Evolutionary conservation across 768 basidiomycete genomes (phyloP).

Genomic region (Trametes cinnabarina): DNA sequence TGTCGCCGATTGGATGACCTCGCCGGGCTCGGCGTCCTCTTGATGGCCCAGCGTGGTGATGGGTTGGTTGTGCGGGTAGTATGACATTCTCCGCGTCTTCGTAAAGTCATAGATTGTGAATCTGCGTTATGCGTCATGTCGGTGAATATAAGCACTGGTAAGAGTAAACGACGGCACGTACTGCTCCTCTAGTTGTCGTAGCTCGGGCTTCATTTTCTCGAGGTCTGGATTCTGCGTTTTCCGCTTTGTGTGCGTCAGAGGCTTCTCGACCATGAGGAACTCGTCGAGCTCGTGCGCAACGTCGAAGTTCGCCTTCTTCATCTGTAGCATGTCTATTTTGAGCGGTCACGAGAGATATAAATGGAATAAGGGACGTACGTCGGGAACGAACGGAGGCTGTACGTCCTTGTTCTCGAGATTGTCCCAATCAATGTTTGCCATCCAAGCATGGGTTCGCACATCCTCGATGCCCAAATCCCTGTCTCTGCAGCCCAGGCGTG

Average conservation of each 20-base stretch:
- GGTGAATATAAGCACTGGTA: background rate
- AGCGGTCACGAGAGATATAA: background rate
- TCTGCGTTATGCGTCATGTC: slow-evolving; percentile 39
- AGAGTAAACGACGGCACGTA: slow-evolving; percentile 37
- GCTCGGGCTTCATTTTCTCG: slow-evolving; percentile 87
- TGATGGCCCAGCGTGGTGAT: slow-evolving; percentile 30
- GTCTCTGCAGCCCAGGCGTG: slow-evolving; percentile 77
- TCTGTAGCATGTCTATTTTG: slow-evolving; percentile 42
- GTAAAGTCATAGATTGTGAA: slow-evolving; percentile 89
- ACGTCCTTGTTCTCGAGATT: slow-evolving; percentile 64
- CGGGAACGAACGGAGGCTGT: slow-evolving; percentile 86
- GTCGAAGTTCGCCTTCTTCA: slow-evolving; percentile 97
- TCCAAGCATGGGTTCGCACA: slow-evolving; percentile 84
- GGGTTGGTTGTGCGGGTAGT: slow-evolving; percentile 85
- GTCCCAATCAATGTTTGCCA: slow-evolving; percentile 78
- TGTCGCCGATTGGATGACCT: slow-evolving; percentile 35
- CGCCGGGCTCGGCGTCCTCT: slow-evolving; percentile 26
- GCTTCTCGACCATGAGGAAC: slow-evolving; percentile 95
- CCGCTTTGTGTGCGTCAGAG: slow-evolving; percentile 90
- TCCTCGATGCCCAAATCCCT: slow-evolving; percentile 72
- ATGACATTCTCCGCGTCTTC: slow-evolving; percentile 69
- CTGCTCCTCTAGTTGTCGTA: slow-evolving; percentile 93
- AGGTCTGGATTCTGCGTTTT: slow-evolving; percentile 88
- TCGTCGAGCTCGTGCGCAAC: slow-evolving; percentile 97
- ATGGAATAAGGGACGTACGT: slow-evolving; percentile 56